Evolutionary conservation across 129 eudicot genomes (phyloP).

Genomic region (Pittosporum tobira): DNA sequence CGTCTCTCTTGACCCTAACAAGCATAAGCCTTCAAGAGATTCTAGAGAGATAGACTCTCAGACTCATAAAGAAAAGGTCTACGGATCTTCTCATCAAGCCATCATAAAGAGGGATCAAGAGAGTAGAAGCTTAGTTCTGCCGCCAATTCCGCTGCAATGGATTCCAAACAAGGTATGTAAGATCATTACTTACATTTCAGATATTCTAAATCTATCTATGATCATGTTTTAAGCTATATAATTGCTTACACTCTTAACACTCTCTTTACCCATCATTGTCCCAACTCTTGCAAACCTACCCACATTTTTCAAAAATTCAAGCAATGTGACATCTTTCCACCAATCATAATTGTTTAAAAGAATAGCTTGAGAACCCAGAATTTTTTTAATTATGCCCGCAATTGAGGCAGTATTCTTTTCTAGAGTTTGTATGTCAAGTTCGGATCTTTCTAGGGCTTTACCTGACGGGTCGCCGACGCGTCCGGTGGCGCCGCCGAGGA

Average conservation of each 20-base stretch:
- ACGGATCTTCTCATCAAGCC: too few species aligned
- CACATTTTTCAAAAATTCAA: constrained; percentile 58
- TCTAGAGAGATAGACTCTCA: too few species aligned
- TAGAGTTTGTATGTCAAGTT: constrained; percentile 35
- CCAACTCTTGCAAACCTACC: constrained; percentile 70
- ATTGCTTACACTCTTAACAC: constrained; percentile 48
- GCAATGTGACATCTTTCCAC: constrained; percentile 73
- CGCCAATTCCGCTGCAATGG: too few species aligned
- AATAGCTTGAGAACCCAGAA: constrained; percentile 15
- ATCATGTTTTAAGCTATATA: too few species aligned
- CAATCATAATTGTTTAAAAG: constrained; percentile 72
- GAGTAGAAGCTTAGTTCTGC: too few species aligned
- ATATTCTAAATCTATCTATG: too few species aligned
- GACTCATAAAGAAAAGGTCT: too few species aligned
- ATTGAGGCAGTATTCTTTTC: constrained; percentile 42
- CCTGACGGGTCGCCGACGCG: constrained; percentile 87
- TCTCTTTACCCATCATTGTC: constrained; percentile 72
- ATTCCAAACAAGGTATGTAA: too few species aligned
- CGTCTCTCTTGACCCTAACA: too few species aligned
- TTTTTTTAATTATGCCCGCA: constrained; percentile 21
- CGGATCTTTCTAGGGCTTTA: constrained; percentile 57
- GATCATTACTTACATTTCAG: too few species aligned
- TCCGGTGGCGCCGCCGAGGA: constrained; percentile 82
- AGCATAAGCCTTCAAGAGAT: too few species aligned
- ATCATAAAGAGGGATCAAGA: too few species aligned